These are phyloP conservation scores for Allantophomopsis lycopodina DNA, from an alignment of 2,329 filamentous ascomycete species.

Conservation along the genomic window DNA sequence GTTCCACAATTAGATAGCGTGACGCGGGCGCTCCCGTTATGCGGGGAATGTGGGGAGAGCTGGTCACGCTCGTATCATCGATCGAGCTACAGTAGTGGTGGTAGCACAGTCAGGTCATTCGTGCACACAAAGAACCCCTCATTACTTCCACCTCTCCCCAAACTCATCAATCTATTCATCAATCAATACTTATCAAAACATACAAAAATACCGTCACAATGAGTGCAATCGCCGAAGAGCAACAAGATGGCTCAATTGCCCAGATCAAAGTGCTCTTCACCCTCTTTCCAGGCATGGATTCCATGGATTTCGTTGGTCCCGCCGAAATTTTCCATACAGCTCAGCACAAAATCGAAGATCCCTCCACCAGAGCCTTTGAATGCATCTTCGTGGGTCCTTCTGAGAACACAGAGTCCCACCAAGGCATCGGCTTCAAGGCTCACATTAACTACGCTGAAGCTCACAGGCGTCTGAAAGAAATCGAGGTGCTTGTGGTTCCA, in stretches of 20 bases:
- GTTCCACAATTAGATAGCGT: too few relatives aligned
- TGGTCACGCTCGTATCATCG: too few relatives aligned
- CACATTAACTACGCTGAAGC: slow-evolving; percentile 72
- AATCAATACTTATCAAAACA: too few relatives aligned
- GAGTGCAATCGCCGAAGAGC: too few relatives aligned
- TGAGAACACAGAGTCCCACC: slow-evolving; percentile 35
- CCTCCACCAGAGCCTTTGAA: slow-evolving; percentile 17
- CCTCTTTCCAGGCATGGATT: slow-evolving; percentile 39
- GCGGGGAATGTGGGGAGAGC: too few relatives aligned
- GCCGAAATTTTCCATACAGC: slow-evolving; percentile 41
- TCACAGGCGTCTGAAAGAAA: slow-evolving; percentile 37
- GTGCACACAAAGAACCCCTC: too few relatives aligned
- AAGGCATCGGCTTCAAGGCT: slow-evolving; percentile 58
- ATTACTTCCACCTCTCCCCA: too few relatives aligned
- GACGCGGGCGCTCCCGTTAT: too few relatives aligned
- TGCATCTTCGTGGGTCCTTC: slow-evolving; percentile 24
- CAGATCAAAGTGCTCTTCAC: slow-evolving; percentile 45
- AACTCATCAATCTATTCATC: too few relatives aligned
- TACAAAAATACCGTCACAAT: too few relatives aligned
- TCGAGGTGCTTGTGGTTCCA: slow-evolving; percentile 63
- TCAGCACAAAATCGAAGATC: slow-evolving; percentile 36
- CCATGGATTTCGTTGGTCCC: slow-evolving; percentile 41
- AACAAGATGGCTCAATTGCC: slow-evolving; percentile 5
- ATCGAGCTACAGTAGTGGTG: too few relatives aligned
- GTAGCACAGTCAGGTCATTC: too few relatives aligned